phyloP scores from a whole-genome alignment of 495 filamentous ascomycete genomes.

The Neurospora africana region DNA sequence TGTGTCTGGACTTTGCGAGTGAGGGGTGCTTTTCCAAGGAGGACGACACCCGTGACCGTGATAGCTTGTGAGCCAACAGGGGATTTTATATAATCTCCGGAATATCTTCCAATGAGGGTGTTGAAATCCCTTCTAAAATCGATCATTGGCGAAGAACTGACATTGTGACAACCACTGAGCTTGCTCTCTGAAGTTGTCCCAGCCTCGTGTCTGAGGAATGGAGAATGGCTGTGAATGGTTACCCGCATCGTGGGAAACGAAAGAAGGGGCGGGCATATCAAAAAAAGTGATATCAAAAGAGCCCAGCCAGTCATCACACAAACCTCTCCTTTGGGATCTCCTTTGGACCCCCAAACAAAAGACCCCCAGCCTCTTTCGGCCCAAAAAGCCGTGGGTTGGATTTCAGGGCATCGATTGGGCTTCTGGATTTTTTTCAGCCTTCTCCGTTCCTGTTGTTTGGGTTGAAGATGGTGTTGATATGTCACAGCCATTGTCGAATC shows the following conservation, averaged over 20 bases:
- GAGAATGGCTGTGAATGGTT: neutral
- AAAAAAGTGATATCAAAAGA: neutral
- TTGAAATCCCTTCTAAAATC: neutral
- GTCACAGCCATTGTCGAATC: constrained; percentile 31
- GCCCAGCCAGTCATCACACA: constrained; percentile 9
- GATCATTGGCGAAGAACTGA: constrained; percentile 18
- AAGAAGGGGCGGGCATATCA: neutral
- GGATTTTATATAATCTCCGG: neutral
- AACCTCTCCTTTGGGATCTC: constrained; percentile 6
- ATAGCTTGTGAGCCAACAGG: neutral
- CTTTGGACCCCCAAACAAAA: neutral
- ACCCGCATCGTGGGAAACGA: neutral
- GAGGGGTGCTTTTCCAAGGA: neutral
- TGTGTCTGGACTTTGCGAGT: neutral
- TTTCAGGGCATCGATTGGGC: neutral
- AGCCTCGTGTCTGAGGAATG: constrained; percentile 12
- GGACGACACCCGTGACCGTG: neutral
- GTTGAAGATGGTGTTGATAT: constrained; percentile 18
- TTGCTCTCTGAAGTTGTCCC: neutral
- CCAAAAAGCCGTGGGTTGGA: constrained; percentile 12
- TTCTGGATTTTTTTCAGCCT: constrained; percentile 12
- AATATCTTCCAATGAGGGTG: constrained; percentile 18
- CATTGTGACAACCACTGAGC: constrained; percentile 10
- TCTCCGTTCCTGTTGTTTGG: constrained; percentile 27
- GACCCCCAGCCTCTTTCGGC: constrained; percentile 12